Base-by-base conservation (phyloP, 139 green algal species). In the Chlorella sorokiniana region DNA sequence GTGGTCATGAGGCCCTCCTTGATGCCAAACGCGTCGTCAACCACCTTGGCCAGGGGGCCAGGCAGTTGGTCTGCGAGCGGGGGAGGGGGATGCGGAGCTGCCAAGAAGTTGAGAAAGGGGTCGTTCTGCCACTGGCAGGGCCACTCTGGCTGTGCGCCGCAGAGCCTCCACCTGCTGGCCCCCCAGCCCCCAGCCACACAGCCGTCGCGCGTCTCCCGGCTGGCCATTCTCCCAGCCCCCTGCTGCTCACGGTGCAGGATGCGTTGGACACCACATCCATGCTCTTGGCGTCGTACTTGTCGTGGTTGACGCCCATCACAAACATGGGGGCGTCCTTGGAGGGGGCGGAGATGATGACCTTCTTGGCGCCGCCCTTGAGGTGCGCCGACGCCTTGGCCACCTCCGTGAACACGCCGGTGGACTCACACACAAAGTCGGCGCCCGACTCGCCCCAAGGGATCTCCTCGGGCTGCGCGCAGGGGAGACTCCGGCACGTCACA, bases 271-370 rank as follows among this genome's bases (percentile, higher is more conserved):
- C 92, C 9, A 99, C 89, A 71, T 95, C 81, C 79, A 89, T 93
- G 48, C 52, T 59, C 68, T 84, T 78, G 27, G 93, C 83, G 83
- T 96, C 82, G 86, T 97, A 98, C 85, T 95, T 92, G 0, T 95
- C 82, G 74, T 96, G 74, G 86, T 99, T 99, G 4, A 98, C 95
- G 68, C 96, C 96, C 91, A 98, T 96, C 40, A 98, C 95, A 88
- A 94, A 98, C 95, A 98, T 99, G 77, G 95, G 94, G 3, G 95
- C 91, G 86, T 98, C 95, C 63, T 88, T 86, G 16, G 93, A 95
- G 63, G 96, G 96, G 0, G 96, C 96, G 27, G 91, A 94, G 90
- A 99, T 98, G 88, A 99, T 91, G 9, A 99, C 95, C 86, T 96
- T 96, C 94, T 98, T 97, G 65, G 95, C 96, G 16, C 96, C 96